Base-by-base conservation (phyloP, 2,329 filamentous ascomycete species). In the Alternaria novae-zelandiae region DNA sequence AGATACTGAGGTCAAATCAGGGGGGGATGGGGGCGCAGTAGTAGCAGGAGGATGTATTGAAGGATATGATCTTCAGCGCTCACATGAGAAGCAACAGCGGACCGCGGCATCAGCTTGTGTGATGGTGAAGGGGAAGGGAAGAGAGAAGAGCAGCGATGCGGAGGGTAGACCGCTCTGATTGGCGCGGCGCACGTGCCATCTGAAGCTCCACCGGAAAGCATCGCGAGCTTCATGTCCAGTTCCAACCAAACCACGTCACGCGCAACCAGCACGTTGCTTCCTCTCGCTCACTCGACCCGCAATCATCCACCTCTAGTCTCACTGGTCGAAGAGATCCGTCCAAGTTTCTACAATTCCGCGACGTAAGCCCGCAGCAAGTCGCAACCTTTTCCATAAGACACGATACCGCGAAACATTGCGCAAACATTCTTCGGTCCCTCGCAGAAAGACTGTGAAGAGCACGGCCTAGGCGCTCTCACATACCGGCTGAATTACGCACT, bases 181-280 rank as follows among this genome's bases (percentile, higher is more conserved):
- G 53, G 53, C 32, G 15, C 2, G 9, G 8, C 23, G 53, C 53
- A 54, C 53, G 53, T 41, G 36, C 53, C 53, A 54, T 26, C 21
- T 28, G 53, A 54, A 44, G 32, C 51, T 44, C 53, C 36, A 44
- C 53, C 32, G 36, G 32, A 54, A 54, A 54, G 53, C 53, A 54
- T 54, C 53, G 53, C 36, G 53, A 44, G 53, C 53, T 54, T 54
- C 53, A 54, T 36, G 53, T 28, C 1, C 36, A 44, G 10, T 32
- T 43, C 12, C 3, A 44, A 53, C 9, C 36, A 20, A 6, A 20
- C 6, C 12, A n/a, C 36, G 23, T 20, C 53, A 54, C 36, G 15
- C 36, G 36, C 53, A 41, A 41, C 36, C 53, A 10, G 41, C 49
- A 32, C 20, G 49, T 28, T 23, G 30, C n/a, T 17, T 12, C 6